These are phyloP conservation scores for Orbilia ellipsospora DNA, from an alignment of 2,329 filamentous ascomycete species.

Conservation along the genomic window DNA sequence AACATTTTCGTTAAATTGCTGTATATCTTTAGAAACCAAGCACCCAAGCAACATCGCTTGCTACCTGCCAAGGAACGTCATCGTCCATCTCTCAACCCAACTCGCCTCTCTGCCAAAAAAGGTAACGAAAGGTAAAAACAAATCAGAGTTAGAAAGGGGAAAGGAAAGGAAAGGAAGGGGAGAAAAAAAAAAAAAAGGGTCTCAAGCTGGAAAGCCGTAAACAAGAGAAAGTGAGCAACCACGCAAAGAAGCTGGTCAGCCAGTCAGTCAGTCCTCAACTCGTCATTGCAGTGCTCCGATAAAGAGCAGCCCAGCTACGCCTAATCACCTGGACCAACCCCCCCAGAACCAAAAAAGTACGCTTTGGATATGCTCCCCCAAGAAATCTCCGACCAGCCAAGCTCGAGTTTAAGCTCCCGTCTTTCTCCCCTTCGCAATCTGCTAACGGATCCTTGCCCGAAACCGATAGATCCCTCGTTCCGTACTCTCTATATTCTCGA, in stretches of 20 bases:
- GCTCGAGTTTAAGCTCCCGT: too few relatives aligned
- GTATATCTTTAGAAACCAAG: not conserved
- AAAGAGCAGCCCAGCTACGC: not conserved
- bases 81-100: slow-evolving; percentile 7
- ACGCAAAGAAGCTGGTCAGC: slow-evolving; percentile 7
- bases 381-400: not conserved
- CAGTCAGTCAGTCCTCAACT: slow-evolving; percentile 20
- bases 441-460: too few relatives aligned
- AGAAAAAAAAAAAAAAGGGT: slow-evolving; percentile 9
- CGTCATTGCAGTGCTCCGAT: slow-evolving; percentile 19
- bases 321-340: not conserved
- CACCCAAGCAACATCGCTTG: not conserved
- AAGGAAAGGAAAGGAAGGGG: not conserved
- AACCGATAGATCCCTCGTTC: too few relatives aligned
- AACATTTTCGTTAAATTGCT: too few relatives aligned
- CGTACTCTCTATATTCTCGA: too few relatives aligned
- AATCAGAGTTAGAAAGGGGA: not conserved
- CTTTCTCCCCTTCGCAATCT: too few relatives aligned
- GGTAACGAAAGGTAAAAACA: not conserved
- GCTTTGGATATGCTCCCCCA: not conserved
- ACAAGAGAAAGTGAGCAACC: not conserved
- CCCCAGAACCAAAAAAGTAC: slow-evolving; percentile 8
- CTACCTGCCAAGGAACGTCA: slow-evolving; percentile 49
- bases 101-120: not conserved
- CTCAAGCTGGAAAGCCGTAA: not conserved